phyloP scores from a whole-genome alignment of 2,329 filamentous ascomycete genomes.

The Hortaea werneckii region DNA sequence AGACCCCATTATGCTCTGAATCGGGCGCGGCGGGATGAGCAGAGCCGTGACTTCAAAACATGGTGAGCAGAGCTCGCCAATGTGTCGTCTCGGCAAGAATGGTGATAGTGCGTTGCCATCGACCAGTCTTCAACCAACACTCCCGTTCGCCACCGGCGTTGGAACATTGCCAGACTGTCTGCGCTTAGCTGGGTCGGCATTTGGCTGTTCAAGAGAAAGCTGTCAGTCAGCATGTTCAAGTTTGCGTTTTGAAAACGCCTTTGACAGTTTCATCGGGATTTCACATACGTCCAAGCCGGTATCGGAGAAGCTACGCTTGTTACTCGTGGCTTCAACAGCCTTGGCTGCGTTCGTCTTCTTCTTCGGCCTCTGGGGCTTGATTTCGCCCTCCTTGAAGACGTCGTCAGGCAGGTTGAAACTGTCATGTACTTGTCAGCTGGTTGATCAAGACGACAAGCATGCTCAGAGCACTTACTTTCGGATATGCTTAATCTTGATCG shows the following conservation, averaged over 20 bases:
- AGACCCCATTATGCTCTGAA: background rate
- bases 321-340: conserved; percentile 15
- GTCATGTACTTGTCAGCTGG: background rate
- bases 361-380: conserved; percentile 32
- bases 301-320: conserved; percentile 36
- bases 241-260: background rate
- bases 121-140: conserved; percentile 1
- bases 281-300: conserved; percentile 38
- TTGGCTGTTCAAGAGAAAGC: conserved; percentile 13
- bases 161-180: conserved; percentile 14
- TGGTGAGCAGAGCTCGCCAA: background rate
- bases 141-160: background rate
- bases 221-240: background rate
- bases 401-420: conserved; percentile 85
- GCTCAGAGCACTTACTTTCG: conserved; percentile 56
- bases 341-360: conserved; percentile 24
- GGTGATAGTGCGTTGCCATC: background rate
- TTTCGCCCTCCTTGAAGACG: conserved; percentile 73
- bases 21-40: background rate
- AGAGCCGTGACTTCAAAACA: background rate
- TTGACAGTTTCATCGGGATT: background rate
- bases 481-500: conserved; percentile 70
- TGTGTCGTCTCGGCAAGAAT: background rate
- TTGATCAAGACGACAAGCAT: no score
- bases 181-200: conserved; percentile 25